Evolutionary conservation across 805 yeast species (phyloP).

Genomic region (Saturnispora serradocipensis): DNA sequence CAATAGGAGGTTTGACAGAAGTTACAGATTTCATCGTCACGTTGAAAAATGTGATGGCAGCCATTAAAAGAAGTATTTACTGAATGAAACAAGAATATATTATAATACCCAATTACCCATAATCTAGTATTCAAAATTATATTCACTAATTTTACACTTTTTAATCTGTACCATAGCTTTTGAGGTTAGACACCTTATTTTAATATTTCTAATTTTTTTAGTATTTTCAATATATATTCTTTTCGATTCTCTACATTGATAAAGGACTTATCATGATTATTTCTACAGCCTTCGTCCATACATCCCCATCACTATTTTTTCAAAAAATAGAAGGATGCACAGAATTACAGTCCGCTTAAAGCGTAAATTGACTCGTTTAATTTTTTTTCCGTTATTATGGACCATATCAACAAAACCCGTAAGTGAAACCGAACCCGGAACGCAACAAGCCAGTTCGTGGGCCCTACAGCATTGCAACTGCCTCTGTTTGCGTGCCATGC

Average conservation of each 20-base stretch:
- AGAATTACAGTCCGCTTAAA: not conserved
- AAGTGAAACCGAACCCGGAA: not conserved
- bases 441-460: too few species aligned
- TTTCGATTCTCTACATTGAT: not conserved
- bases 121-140: not conserved
- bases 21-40: slow-evolving; percentile 20
- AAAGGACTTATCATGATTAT: too few species aligned
- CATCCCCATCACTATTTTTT: too few species aligned
- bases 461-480: not conserved
- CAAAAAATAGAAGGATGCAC: not conserved
- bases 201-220: not conserved
- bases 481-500: not conserved
- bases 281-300: too few species aligned
- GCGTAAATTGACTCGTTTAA: not conserved
- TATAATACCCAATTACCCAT: not conserved
- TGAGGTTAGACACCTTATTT: not conserved
- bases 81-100: not conserved
- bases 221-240: not conserved
- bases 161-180: not conserved
- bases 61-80: not conserved
- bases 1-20: slow-evolving; percentile 20
- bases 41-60: slow-evolving; percentile 14
- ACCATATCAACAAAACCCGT: not conserved
- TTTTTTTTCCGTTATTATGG: not conserved
- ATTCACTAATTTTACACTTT: not conserved